These are phyloP conservation scores for Lentinula detonsa DNA, from an alignment of 768 basidiomycete genomes.

Conservation along the genomic window DNA sequence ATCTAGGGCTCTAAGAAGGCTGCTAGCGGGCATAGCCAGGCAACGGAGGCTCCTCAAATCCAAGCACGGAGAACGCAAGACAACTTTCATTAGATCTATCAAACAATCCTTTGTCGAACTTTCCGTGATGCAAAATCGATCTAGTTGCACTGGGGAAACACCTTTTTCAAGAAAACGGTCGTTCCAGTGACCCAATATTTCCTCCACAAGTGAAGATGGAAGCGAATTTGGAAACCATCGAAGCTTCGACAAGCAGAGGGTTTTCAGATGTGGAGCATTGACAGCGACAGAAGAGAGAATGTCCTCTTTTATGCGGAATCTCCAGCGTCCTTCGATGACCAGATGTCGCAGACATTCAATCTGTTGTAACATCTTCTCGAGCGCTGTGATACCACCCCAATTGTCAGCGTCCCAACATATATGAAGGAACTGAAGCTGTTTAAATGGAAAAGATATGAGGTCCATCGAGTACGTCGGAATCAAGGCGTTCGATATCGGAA, in stretches of 20 bases:
- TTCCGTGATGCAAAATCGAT: not conserved
- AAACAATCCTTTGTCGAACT: not conserved
- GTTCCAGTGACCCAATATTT: not conserved
- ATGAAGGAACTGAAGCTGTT: not conserved
- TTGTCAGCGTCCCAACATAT: not conserved
- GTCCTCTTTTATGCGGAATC: not conserved
- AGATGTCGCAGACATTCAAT: slow-evolving; percentile 2
- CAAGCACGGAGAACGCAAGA: not conserved
- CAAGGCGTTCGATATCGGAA: not conserved
- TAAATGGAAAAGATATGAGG: not conserved
- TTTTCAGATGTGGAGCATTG: slow-evolving; percentile 1
- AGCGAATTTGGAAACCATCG: not conserved
- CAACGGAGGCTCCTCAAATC: not conserved
- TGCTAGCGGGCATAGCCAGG: not conserved
- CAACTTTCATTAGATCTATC: not conserved
- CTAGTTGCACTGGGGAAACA: not conserved
- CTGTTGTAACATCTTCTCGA: not conserved
- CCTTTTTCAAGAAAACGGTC: not conserved
- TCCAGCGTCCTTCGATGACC: slow-evolving; percentile 2
- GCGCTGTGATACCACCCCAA: not conserved
- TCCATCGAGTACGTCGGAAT: not conserved
- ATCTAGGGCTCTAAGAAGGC: not conserved
- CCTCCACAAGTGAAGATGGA: not conserved
- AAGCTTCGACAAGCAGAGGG: not conserved
- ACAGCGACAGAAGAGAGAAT: not conserved